Percentiles rank a stretch among this genome's conserved stretches.
Evolutionary conservation across 345 rosid genomes (phyloP).

Genomic region (Salix exigua): DNA sequence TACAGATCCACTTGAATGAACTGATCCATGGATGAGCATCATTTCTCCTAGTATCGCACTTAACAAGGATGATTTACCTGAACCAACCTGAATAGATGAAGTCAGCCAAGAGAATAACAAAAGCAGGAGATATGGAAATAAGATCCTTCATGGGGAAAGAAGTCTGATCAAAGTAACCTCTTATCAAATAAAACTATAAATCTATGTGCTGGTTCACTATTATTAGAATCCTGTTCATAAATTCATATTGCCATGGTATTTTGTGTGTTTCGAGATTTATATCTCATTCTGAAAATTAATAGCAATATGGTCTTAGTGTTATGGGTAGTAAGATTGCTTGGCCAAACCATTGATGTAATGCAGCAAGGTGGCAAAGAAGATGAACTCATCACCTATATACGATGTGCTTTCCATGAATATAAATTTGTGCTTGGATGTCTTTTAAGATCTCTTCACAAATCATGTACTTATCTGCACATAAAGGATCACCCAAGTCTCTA

Average conservation of each 20-base stretch:
- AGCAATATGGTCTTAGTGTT: background rate
- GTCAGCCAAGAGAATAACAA: slow-evolving; percentile 11
- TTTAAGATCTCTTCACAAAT: background rate
- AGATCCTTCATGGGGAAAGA: background rate
- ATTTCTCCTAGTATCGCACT: slow-evolving; percentile 69
- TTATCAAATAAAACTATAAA: too few species aligned
- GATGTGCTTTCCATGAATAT: background rate
- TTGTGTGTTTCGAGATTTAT: background rate
- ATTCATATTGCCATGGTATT: background rate
- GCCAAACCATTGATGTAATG: background rate
- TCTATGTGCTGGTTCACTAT: too few species aligned
- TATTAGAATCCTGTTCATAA: too few species aligned
- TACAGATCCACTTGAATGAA: slow-evolving; percentile 48
- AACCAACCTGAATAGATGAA: slow-evolving; percentile 67
- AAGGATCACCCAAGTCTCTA: background rate
- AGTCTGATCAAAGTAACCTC: background rate
- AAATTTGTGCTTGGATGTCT: too few species aligned
- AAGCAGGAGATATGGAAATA: background rate
- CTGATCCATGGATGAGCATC: slow-evolving; percentile 58
- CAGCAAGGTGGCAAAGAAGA: background rate
- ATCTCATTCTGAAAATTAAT: too few species aligned
- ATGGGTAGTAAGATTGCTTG: background rate
- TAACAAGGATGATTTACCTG: slow-evolving; percentile 90
- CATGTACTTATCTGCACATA: background rate
- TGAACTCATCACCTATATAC: background rate